Base-by-base conservation (phyloP, 2,329 filamentous ascomycete species). In the Xylaria hypoxylon region DNA sequence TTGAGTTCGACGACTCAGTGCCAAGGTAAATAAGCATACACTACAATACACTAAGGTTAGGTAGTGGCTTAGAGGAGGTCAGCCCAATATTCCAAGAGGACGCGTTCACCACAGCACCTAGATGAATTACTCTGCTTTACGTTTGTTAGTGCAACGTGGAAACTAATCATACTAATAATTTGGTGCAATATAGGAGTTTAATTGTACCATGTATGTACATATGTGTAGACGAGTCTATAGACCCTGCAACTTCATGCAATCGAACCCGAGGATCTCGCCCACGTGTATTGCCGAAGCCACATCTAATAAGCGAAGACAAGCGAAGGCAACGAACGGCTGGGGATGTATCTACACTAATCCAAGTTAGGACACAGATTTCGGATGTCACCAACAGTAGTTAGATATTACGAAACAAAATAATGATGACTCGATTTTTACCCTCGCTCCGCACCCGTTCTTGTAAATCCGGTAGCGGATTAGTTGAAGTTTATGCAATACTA, bases 11-110 rank as follows among this genome's bases (percentile, higher is more conserved):
- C 17, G 35, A 17, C 45, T 58, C 28, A 19, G 35, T 57, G 61
- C 61, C 53, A 58, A 63, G 52, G 31, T 22, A 45, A 28, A 45
- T 57, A 63, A 57, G 61, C 61, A 63, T 50, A 17, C 40, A 26
- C 35, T 62, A 48, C 28, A 59, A 28, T 35, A 60, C 57, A 45
- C 38, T 31, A 52, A 47, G 22, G 24, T 31, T 47, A 6, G 26
- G 52, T 28, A 19, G 35, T 51, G 13, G 42, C 26, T 51, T 19
- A 26, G 60, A 50, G 5, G 38, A 42, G 22, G 31, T 50, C 50
- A 62, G 42, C 26, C 44, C 17, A 44, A 57, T 26, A 26, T 33
- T 56, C 44, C 31, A 44, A 38, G 35, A 38, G 35, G 35, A 38
- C 35, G 35, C 35, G 35, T 38, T 15, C 35, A 15, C 13, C 13